These are phyloP conservation scores for Parmelia sp. DNA, from an alignment of 495 filamentous ascomycete genomes.

Conservation along the genomic window DNA sequence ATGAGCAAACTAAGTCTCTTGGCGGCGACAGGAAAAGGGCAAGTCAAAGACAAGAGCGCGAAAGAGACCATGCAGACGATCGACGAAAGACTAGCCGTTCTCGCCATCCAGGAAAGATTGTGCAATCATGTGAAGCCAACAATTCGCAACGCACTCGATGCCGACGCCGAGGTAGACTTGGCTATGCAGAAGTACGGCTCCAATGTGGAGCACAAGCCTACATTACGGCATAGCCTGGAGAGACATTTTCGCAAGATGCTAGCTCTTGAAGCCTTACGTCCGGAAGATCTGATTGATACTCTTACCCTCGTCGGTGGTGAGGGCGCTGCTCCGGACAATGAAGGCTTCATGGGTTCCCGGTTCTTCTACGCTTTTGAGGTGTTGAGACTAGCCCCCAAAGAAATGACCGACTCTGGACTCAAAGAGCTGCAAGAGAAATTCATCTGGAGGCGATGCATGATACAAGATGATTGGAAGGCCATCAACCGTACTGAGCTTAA, in stretches of 20 bases:
- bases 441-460: constrained; percentile 77
- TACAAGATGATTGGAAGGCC: constrained; percentile 68
- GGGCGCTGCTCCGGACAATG: constrained; percentile 32
- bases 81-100: constrained; percentile 57
- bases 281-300: constrained; percentile 67
- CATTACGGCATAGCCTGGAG: constrained; percentile 57
- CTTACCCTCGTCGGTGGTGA: constrained; percentile 61
- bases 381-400: constrained; percentile 49
- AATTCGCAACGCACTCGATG: constrained; percentile 64
- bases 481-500: constrained; percentile 51
- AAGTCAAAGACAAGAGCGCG: constrained; percentile 26
- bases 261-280: constrained; percentile 57
- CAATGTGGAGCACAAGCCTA: constrained; percentile 52
- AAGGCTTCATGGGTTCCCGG: constrained; percentile 41
- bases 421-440: constrained; percentile 55
- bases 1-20: constrained; percentile 75
- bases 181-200: constrained; percentile 61
- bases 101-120: constrained; percentile 68
- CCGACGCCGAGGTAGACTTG: constrained; percentile 65
- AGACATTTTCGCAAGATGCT: constrained; percentile 60
- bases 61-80: constrained; percentile 39
- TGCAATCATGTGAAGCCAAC: constrained; percentile 53
- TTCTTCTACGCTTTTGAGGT: constrained; percentile 70
- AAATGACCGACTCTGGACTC: constrained; percentile 43
- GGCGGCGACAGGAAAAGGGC: constrained; percentile 45